Conservation (phyloP, 768 basidiomycete species). For the Trametes coccinea region DNA sequence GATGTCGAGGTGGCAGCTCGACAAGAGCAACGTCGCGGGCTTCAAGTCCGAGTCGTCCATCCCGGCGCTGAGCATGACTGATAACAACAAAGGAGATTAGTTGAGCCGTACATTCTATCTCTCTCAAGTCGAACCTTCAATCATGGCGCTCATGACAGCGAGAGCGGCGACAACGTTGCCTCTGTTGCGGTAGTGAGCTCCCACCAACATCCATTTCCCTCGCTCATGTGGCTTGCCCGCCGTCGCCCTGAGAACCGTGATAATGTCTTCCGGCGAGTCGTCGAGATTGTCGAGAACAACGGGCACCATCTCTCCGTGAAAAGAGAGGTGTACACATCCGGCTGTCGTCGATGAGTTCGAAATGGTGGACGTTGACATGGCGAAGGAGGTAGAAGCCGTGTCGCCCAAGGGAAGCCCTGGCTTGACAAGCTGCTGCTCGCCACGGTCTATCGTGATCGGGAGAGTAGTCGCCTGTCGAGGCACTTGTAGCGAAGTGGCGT, state of each 20-base stretch:
- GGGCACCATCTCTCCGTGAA: conserved; percentile 26
- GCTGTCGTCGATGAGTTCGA: not conserved
- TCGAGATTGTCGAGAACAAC: conserved; percentile 18
- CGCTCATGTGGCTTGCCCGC: conserved; percentile 39
- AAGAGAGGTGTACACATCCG: not conserved
- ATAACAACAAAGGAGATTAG: not conserved
- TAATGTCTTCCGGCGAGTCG: conserved; percentile 40
- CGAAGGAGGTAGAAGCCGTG: not conserved
- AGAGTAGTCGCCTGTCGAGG: not conserved
- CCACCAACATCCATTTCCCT: conserved; percentile 58
- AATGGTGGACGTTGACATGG: not conserved
- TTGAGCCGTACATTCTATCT: not conserved
- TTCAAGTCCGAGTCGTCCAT: conserved; percentile 39
- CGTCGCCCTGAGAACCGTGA: conserved; percentile 46
- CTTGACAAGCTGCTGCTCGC: too few species aligned
- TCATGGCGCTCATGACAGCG: conserved; percentile 44
- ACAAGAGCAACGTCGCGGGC: conserved; percentile 53
- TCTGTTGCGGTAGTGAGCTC: conserved; percentile 50
- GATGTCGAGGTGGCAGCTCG: conserved; percentile 55
- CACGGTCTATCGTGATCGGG: not conserved
- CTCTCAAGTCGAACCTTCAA: conserved; percentile 42
- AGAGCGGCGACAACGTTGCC: conserved; percentile 49
- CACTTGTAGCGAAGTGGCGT: not conserved
- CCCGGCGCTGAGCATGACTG: conserved; percentile 45
- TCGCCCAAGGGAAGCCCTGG: not conserved